These are phyloP conservation scores for Boeremia exigua DNA, from an alignment of 2,329 filamentous ascomycete genomes.

Conservation along the genomic window DNA sequence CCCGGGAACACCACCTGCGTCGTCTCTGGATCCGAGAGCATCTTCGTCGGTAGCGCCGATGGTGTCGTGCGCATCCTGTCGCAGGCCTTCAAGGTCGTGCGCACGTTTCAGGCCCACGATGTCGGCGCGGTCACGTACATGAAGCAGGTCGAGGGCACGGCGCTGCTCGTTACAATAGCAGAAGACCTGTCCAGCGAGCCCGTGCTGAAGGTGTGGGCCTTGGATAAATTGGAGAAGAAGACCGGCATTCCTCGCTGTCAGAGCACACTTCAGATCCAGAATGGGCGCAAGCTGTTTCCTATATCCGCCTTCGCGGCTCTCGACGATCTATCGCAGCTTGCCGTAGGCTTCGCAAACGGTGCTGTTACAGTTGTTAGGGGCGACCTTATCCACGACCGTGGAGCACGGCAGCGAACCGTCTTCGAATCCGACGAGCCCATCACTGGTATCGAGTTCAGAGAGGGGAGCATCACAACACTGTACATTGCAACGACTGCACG, in stretches of 20 bases:
- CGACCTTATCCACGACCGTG: slow-evolving; percentile 92
- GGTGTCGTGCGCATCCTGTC: slow-evolving; percentile 88
- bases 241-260: slow-evolving; percentile 87
- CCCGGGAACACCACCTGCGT: slow-evolving; percentile 77
- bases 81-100: slow-evolving; percentile 82
- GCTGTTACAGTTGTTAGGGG: slow-evolving; percentile 92
- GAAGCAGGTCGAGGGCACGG: slow-evolving; percentile 87
- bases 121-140: slow-evolving; percentile 83
- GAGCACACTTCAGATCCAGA: slow-evolving; percentile 84
- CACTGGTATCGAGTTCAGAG: slow-evolving; percentile 82
- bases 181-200: slow-evolving; percentile 91
- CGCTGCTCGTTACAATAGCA: slow-evolving; percentile 81
- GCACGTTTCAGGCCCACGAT: slow-evolving; percentile 87
- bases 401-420: slow-evolving; percentile 90
- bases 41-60: slow-evolving; percentile 87
- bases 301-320: slow-evolving; percentile 89
- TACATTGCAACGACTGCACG: slow-evolving; percentile 92
- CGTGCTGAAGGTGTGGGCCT: slow-evolving; percentile 93
- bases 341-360: slow-evolving; percentile 94
- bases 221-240: slow-evolving; percentile 94
- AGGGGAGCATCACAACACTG: slow-evolving; percentile 71
- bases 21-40: slow-evolving; percentile 83
- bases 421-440: slow-evolving; percentile 97
- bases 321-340: slow-evolving; percentile 88
- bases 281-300: slow-evolving; percentile 92